Evolutionary conservation across 352 stramenopile genomes (phyloP), one percentile per base, ranked within the genome.

Genomic region (Phytopythium aichiense): DNA sequence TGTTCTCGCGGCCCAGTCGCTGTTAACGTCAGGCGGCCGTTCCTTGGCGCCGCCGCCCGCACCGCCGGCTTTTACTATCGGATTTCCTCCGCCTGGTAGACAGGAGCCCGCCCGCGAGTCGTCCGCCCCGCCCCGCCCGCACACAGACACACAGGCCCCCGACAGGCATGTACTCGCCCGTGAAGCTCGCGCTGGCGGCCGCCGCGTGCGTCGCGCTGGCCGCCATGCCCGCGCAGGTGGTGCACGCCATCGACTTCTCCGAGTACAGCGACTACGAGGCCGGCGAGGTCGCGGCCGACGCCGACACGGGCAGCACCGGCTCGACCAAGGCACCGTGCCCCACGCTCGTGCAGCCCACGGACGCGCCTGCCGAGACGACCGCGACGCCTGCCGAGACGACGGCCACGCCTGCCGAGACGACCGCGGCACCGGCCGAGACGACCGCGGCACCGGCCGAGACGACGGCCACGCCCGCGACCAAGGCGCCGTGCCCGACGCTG

Each of bases 401-500:
- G 1, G 50, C 50, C 0, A 4, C 50, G 1, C 50, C 54, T 2
- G 38, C 22, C 2, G 54, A 60, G 54, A 60, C 54, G 23, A 51
- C 37, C 1, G 54, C 54, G 5, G 3, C 38, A 0, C 54, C 54
- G 1, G 54, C 22, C 0, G 54, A 60, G 38, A 60, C 54, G 5
- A 40, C 57, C 0, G 35, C 54, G 4, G 35, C 54, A 20, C 54
- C 54, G 13, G 38, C 28, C 54, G 54, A 35, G 53, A 38, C 37
- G 2, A 45, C 61, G 0, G 25, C 35, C 12, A 35, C 38, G 33
- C 54, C 54, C 0, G 20, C 54, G 23, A 53, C n/a, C 38, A 72
- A 70, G 54, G 64, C 71, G 20, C 71, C 71, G 40, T 77, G 71
- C 23, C 71, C 71, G 25, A 65, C 71, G 45, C 62, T 77, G 2